These are phyloP conservation scores for Psilocybe sp. DNA, from an alignment of 768 basidiomycete genomes.

Conservation along the genomic window DNA sequence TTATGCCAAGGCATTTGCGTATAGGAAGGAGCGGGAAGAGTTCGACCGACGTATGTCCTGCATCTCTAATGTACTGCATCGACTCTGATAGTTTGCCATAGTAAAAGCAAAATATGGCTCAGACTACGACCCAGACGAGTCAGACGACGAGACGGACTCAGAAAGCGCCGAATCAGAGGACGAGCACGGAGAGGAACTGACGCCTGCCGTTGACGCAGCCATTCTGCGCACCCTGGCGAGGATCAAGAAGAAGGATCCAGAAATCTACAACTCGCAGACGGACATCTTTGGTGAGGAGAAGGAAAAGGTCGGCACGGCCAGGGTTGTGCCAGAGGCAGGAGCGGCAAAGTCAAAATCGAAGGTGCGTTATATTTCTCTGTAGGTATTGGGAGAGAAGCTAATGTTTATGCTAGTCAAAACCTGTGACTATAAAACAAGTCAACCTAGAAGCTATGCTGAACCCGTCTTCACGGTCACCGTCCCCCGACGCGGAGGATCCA, in stretches of 20 bases:
- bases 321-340: slow-evolving; percentile 21
- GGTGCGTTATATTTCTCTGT: slow-evolving; percentile 29
- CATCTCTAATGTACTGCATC: background rate
- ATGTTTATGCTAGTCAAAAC: slow-evolving; percentile 51
- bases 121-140: slow-evolving; percentile 52
- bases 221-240: slow-evolving; percentile 87
- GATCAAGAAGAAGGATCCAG: slow-evolving; percentile 80
- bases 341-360: slow-evolving; percentile 44
- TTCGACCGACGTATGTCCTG: slow-evolving; percentile 63
- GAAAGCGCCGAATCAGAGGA: slow-evolving; percentile 86
- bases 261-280: slow-evolving; percentile 72
- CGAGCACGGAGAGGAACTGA: slow-evolving; percentile 92
- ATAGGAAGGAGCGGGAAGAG: slow-evolving; percentile 84
- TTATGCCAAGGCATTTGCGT: slow-evolving; percentile 75
- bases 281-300: slow-evolving; percentile 83
- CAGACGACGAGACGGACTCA: slow-evolving; percentile 54
- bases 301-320: slow-evolving; percentile 33
- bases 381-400: background rate
- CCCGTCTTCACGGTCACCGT: slow-evolving; percentile 49
- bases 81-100: slow-evolving; percentile 1
- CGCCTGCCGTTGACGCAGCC: slow-evolving; percentile 89
- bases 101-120: slow-evolving; percentile 90
- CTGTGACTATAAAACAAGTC: slow-evolving; percentile 72
- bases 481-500: slow-evolving; percentile 35
- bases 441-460: slow-evolving; percentile 62